A percentile compares a stretch with the other conserved stretches of the same genome.
phyloP scores from a whole-genome alignment of 2,329 filamentous ascomycete species.

The Cordyceps fumosorosea region DNA sequence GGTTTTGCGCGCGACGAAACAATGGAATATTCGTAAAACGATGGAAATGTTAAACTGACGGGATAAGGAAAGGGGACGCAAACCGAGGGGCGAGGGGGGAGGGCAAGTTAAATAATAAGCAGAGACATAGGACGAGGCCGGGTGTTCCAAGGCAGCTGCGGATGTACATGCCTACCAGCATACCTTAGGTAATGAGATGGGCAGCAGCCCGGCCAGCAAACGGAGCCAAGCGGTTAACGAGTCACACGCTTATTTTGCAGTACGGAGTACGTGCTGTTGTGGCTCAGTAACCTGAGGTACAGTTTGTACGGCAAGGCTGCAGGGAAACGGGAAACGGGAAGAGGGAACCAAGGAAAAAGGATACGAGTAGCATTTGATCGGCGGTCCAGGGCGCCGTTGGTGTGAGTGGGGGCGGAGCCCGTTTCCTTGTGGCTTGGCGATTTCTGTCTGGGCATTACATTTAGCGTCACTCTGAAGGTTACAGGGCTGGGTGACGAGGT shows the following conservation, averaged over 20 bases:
- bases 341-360: not conserved
- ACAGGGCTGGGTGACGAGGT: not conserved
- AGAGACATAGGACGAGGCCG: not conserved
- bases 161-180: no score
- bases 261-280: no score
- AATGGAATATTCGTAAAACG: not conserved
- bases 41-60: not conserved
- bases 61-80: not conserved
- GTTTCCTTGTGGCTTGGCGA: not conserved
- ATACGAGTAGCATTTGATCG: not conserved
- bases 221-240: not conserved
- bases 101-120: not conserved
- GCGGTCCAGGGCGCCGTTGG: not conserved
- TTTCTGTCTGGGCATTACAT: not conserved
- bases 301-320: not conserved
- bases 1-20: not conserved
- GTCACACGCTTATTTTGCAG: not conserved
- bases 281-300: not conserved
- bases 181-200: no score
- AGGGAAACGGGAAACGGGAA: not conserved
- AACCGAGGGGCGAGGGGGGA: not conserved
- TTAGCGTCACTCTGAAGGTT: not conserved
- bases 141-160: no score
- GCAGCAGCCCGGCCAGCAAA: not conserved
- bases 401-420: constrained; percentile 3